These are phyloP conservation scores for Stentor coeruleus DNA, from an alignment of 73 alveolate species.

Conservation along the genomic window DNA sequence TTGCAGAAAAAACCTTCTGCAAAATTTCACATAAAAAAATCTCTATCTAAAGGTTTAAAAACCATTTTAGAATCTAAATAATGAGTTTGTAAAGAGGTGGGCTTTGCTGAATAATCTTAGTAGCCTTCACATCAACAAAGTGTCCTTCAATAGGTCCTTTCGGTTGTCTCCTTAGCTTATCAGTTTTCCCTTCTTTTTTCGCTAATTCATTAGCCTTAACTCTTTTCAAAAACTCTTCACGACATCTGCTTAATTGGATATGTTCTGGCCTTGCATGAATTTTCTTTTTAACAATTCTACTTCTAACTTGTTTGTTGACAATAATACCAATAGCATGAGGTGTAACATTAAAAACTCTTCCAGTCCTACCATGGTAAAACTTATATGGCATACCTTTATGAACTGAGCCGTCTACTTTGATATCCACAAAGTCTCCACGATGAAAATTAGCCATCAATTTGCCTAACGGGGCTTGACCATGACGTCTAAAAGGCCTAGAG, in stretches of 20 bases:
- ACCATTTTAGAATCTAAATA: too few relatives aligned
- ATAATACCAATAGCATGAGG: slow-evolving; percentile 78
- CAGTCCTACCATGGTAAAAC: slow-evolving; percentile 91
- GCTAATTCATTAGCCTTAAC: slow-evolving; percentile 81
- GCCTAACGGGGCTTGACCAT: slow-evolving; percentile 53
- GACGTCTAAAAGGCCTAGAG: slow-evolving; percentile 52
- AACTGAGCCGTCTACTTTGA: slow-evolving; percentile 84
- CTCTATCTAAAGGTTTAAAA: too few relatives aligned
- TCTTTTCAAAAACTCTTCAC: slow-evolving; percentile 95
- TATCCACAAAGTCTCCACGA: slow-evolving; percentile 88
- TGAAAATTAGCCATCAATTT: slow-evolving; percentile 53
- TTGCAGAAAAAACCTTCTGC: too few relatives aligned
- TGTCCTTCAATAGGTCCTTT: slow-evolving; percentile 2
- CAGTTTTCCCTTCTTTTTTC: slow-evolving; percentile 53
- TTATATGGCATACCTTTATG: slow-evolving; percentile 90
- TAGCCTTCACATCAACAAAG: not conserved
- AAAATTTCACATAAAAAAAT: too few relatives aligned
- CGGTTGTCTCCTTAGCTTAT: slow-evolving; percentile 2
- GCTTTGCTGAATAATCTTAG: not conserved
- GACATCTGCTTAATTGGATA: slow-evolving; percentile 83
- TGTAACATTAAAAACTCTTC: slow-evolving; percentile 82
- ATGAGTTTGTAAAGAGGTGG: not conserved
- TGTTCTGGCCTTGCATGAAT: slow-evolving; percentile 90
- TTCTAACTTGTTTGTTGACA: slow-evolving; percentile 78
- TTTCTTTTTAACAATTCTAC: slow-evolving; percentile 81